Base-by-base conservation (phyloP, 192 early-diverging fungal genomes). In the Coemansia javaensis region DNA sequence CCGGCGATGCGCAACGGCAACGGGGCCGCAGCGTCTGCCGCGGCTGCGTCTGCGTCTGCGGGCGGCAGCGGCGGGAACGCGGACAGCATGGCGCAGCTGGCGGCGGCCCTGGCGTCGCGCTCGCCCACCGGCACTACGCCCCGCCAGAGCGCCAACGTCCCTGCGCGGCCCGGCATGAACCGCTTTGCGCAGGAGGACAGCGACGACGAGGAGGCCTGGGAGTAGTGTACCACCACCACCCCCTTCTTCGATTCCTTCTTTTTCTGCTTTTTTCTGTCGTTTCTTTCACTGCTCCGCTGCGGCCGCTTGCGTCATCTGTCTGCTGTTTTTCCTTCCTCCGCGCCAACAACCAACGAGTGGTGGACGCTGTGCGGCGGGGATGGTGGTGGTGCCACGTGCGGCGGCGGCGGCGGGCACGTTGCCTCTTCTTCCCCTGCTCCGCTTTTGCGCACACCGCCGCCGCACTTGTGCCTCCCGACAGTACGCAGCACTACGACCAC, bases 31-130 rank as follows among this genome's bases (percentile, higher is more conserved):
- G n/a, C n/a, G n/a, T n/a, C n/a, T n/a, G n/a, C n/a, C n/a, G 25
- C 40, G 5, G 40, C 22, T 20, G 22, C 40, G 21, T 22, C 34
- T 49, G 31, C 30, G 6, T n/a, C n/a, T n/a, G 25, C 11, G 16
- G 45, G 18, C 13, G 40, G 15, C n/a, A 31, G 30, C 31, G 22
- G 15, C 23, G 53, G 56, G 38, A 53, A 61, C 36, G 18, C 24
- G 7, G 54, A 61, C 40, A 74, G 63, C 34, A 66, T 74, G 52
- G 70, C 70, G 13, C 53, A 56, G 47, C 54, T 74, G 50, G 70
- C 70, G 6, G 70, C 70, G 0, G 70, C 70, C 0, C 55, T 74
- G 39, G 59, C 70, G 20, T 62, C 53, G 18, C 63, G 70, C 36
- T 68, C 65, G 27, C 64, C 64, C 3, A 66, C 25, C 18, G 28